Percentiles rank a stretch among this genome's conserved stretches.
Conservation (phyloP, 2,329 filamentous ascomycete genomes). For the Epichloe amarillans region DNA sequence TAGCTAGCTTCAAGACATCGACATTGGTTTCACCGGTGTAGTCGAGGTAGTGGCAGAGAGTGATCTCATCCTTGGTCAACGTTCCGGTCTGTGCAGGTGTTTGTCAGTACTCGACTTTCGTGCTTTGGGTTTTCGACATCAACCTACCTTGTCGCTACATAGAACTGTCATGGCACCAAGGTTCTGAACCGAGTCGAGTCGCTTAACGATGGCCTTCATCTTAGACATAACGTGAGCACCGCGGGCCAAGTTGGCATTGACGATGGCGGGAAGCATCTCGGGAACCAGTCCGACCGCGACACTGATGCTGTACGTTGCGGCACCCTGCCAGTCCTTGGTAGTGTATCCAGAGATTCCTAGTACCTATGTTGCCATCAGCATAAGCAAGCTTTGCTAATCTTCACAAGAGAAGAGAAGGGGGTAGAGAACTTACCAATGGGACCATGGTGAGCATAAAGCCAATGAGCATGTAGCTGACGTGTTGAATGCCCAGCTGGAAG, state of each 20-base stretch:
- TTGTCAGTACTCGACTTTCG: background rate
- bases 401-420: background rate
- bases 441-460: constrained; percentile 18
- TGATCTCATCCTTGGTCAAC: constrained; percentile 17
- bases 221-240: constrained; percentile 15
- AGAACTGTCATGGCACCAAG: constrained; percentile 17
- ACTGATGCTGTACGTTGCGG: constrained; percentile 17
- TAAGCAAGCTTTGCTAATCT: background rate
- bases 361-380: constrained; percentile 7
- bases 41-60: constrained; percentile 12
- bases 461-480: constrained; percentile 17
- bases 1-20: constrained; percentile 14
- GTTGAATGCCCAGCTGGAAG: constrained; percentile 16
- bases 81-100: constrained; percentile 13
- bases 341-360: constrained; percentile 13
- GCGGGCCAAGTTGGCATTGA: constrained; percentile 17
- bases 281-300: constrained; percentile 17
- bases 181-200: constrained; percentile 19
- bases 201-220: constrained; percentile 23
- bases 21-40: constrained; percentile 8
- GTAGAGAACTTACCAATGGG: constrained; percentile 12
- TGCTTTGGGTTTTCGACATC: background rate
- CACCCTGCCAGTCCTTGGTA: constrained; percentile 14
- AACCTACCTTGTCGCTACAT: constrained; percentile 17
- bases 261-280: constrained; percentile 18